Conservation (phyloP, 768 basidiomycete species). For the Mycena crocata region DNA sequence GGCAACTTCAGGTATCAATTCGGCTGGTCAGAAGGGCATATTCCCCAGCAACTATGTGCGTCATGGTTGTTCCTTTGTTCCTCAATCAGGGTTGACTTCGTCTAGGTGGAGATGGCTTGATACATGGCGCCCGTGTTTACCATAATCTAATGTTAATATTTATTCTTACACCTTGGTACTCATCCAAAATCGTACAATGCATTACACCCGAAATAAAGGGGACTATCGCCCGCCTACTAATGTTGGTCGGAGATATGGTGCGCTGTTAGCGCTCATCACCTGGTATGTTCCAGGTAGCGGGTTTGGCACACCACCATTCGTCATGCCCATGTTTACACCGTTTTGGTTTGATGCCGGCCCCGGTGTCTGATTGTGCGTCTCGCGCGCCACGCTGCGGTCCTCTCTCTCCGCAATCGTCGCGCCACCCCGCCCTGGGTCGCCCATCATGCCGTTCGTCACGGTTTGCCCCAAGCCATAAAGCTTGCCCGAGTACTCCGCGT, state of each 20-base stretch:
- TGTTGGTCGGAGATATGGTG: slow-evolving; percentile 74
- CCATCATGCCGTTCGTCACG: slow-evolving; percentile 73
- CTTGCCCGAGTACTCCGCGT: slow-evolving; percentile 83
- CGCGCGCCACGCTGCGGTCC: slow-evolving; percentile 66
- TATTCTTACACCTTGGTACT: slow-evolving; percentile 17
- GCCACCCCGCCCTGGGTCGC: slow-evolving; percentile 72
- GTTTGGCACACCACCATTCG: slow-evolving; percentile 54
- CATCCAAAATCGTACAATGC: slow-evolving; percentile 28
- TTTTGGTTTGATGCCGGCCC: slow-evolving; percentile 52
- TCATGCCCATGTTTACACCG: slow-evolving; percentile 61
- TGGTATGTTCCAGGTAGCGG: slow-evolving; percentile 67
- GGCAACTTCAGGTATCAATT: slow-evolving; percentile 64
- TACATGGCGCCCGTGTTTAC: background rate
- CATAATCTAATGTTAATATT: slow-evolving; percentile 21
- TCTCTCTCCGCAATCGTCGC: slow-evolving; percentile 88
- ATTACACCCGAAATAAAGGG: slow-evolving; percentile 31
- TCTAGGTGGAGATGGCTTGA: slow-evolving; percentile 64
- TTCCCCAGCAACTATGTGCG: slow-evolving; percentile 92
- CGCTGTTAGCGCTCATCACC: slow-evolving; percentile 70
- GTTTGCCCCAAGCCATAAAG: slow-evolving; percentile 88
- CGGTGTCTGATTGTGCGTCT: slow-evolving; percentile 69
- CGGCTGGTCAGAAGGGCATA: slow-evolving; percentile 75
- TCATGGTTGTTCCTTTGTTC: slow-evolving; percentile 33
- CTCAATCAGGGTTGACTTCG: slow-evolving; percentile 32
- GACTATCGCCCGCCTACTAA: slow-evolving; percentile 66